Conservation (phyloP, 768 basidiomycete genomes). For the Boletales sp. region DNA sequence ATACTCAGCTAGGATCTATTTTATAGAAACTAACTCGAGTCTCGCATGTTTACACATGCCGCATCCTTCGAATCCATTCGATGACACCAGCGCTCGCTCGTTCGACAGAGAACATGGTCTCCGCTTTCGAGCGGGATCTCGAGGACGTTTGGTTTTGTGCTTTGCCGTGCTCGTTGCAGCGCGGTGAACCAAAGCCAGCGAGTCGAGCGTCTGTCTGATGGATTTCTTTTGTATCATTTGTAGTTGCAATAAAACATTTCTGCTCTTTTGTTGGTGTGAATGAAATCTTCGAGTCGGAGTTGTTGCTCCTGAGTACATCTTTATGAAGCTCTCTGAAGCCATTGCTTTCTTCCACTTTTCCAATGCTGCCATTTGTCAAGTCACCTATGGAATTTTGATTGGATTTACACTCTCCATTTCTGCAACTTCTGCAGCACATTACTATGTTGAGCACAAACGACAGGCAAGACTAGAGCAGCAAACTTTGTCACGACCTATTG, state of each 20-base stretch:
- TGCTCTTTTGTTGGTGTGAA: not conserved
- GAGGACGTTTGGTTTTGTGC: constrained; percentile 59
- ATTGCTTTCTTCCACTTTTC: constrained; percentile 22
- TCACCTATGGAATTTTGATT: constrained; percentile 55
- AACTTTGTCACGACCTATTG: constrained; percentile 54
- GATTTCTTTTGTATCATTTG: constrained; percentile 30
- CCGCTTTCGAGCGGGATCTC: constrained; percentile 36
- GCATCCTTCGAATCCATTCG: constrained; percentile 67
- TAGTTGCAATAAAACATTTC: not conserved
- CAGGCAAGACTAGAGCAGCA: constrained; percentile 29
- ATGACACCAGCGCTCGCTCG: constrained; percentile 64
- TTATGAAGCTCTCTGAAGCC: constrained; percentile 11
- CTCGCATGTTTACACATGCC: constrained; percentile 79
- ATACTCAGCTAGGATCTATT: constrained; percentile 82
- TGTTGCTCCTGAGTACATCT: too few relatives aligned
- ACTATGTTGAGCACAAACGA: constrained; percentile 49
- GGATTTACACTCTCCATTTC: constrained; percentile 78
- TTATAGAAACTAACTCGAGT: constrained; percentile 76
- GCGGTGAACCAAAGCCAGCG: constrained; percentile 38
- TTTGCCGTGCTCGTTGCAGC: constrained; percentile 27
- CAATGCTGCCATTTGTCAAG: constrained; percentile 28
- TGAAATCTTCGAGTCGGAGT: too few relatives aligned
- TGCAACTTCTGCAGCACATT: constrained; percentile 57
- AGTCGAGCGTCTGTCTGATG: constrained; percentile 64
- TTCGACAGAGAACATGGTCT: constrained; percentile 63